Evolutionary conservation across 2,329 filamentous ascomycete genomes (phyloP), one percentile per base, ranked within the genome.

Genomic region (Botrytis squamosa): DNA sequence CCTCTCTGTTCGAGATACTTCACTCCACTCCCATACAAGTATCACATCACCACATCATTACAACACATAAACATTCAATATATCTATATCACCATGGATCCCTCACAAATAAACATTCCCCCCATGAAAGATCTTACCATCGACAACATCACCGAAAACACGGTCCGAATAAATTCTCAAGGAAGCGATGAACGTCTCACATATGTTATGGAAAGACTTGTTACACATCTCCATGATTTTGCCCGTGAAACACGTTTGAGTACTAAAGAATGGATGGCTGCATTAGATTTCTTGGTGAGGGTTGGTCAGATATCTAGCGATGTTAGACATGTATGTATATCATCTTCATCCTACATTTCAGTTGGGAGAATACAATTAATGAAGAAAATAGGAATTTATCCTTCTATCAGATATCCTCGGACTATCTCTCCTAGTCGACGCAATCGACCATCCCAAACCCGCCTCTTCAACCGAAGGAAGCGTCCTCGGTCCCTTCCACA

Each of bases 391-490:
- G 87, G 92, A 94, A 86, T 94, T 93, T 85, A 95, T 95, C 82
- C 89, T 95, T 57, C 89, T 95, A 76, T 93, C 91, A 77, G 93
- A 96, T 82, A 87, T 93, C 60, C 87, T 95, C 36, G 93, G 93
- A 57, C 88, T 96, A 52, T 94, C 92, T 36, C 88, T 95, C 74
- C 88, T 96, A 6, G 90, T 96, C 77, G 93, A 96, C 84, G 89
- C 87, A 78, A 95, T 96, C 84, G 92, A 94, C 84, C 92, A 95
- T 83, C 93, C 93, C 40, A 95, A 94, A 81, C 92, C 92, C 0
- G 80, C 88, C 0, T 82, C 84, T 62, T 87, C 86, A 42, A 96
- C 93, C 40, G 92, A 95, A 82, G 92, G 93, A 74, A 93, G 92
- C 0, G 92, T 96, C 18, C 88, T 95, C 0, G 93, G 93, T 0